Evolutionary conservation across 1,139 yeast species (phyloP), one percentile per base, ranked within the genome.

Genomic region (Scheffersomyces parashehatae): DNA sequence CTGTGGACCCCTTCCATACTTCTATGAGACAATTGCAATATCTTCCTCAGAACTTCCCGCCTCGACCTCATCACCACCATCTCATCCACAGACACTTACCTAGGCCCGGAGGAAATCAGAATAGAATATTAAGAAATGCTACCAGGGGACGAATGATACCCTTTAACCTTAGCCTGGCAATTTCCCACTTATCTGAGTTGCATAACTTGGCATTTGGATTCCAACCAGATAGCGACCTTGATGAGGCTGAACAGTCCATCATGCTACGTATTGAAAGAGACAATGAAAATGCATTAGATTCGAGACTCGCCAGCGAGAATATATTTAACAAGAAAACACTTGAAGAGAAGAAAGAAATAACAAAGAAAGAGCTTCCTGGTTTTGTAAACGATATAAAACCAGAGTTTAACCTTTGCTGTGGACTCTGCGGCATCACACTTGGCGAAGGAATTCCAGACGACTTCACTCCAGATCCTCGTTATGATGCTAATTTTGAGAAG

Each of bases 401-500:
- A 0, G 58, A 52, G 5, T 51, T 54, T 9, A 51, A 65, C 14
- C 64, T 78, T 11, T 74, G 81, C 1, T 89, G 97, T 64, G 80
- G 79, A 36, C 63, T 85, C 38, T 89, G 97, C 65, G 89, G 88
- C 1, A 74, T 81, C 1, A 75, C 70, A 7, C 66, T 89, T 13
- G 95, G 95, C 3, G 79, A 73, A 41, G 97, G 96, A 0, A 76
- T 86, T 3, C 84, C 90, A 0, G 64, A 58, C 0, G 78, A 70
- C 16, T 83, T 77, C 53, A 57, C 62, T 40, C 65, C 71, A 0
- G 64, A 70, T 48, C 39, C 58, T 2, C 46, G 59, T 30, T 71
- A 67, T 47, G 56, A 66, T 44, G 57, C 57, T 9, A 51, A 64
- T 5, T 52, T 65, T 5, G 60, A 53, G 24, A 53, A 62, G 29